Percentiles rank a stretch among this genome's conserved stretches.
phyloP scores from a whole-genome alignment of 2,329 filamentous ascomycete species.

The Aspergillus brasiliensis region DNA sequence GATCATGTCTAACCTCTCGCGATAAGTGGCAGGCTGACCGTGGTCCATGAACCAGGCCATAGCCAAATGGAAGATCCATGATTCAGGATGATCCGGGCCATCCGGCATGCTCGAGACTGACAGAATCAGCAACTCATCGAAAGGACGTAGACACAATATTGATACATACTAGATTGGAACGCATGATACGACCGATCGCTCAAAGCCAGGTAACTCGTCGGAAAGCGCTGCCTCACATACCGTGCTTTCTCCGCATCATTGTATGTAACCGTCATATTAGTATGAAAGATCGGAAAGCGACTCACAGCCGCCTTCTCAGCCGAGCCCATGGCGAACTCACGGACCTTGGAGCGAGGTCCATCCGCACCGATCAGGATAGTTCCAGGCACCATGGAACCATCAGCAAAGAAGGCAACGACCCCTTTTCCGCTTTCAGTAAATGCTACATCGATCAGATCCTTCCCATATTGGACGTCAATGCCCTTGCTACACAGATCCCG shows the following conservation, averaged over 20 bases:
- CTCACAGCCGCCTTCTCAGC: conserved; percentile 3
- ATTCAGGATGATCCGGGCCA: conserved; percentile 8
- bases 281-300: conserved; percentile 15
- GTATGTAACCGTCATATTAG: conserved; percentile 12
- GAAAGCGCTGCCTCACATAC: conserved; percentile 5
- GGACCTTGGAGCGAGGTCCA: not conserved
- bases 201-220: conserved; percentile 12
- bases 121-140: not conserved
- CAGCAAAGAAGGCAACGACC: conserved; percentile 1
- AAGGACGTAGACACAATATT: too few relatives aligned
- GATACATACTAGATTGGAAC: conserved; percentile 12
- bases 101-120: conserved; percentile 12
- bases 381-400: not conserved
- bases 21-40: conserved; percentile 1
- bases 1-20: conserved; percentile 5
- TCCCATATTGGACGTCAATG: conserved; percentile 11
- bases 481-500: conserved; percentile 5
- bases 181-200: conserved; percentile 13
- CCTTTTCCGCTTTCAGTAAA: conserved; percentile 4
- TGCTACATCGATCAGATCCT: conserved; percentile 3
- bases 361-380: conserved; percentile 4
- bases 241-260: conserved; percentile 7
- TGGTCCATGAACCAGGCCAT: conserved; percentile 11
- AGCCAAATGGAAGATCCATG: conserved; percentile 12
- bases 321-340: conserved; percentile 2